Evolutionary conservation across 768 basidiomycete genomes (phyloP).

Genomic region (Psilocybe azurescens): DNA sequence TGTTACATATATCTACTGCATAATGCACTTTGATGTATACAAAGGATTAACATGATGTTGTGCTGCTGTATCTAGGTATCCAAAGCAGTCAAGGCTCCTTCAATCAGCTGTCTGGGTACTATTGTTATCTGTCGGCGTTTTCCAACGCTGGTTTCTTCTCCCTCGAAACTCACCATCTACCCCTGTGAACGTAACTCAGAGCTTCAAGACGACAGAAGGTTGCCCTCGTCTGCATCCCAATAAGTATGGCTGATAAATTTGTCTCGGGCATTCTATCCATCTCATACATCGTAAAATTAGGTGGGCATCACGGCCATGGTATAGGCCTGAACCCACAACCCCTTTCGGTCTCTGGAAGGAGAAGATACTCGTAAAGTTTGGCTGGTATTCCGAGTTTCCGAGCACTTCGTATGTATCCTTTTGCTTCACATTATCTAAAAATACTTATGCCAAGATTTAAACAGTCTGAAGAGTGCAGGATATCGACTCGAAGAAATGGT

Average conservation of each 20-base stretch:
- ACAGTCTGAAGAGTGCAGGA: slow-evolving; percentile 40
- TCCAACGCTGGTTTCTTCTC: slow-evolving; percentile 45
- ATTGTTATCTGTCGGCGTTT: slow-evolving; percentile 31
- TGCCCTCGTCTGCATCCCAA: slow-evolving; percentile 38
- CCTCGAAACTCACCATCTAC: slow-evolving; percentile 33
- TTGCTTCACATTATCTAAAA: not conserved
- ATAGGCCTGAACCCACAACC: slow-evolving; percentile 41
- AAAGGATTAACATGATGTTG: not conserved
- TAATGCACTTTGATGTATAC: not conserved
- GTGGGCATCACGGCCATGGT: slow-evolving; percentile 49
- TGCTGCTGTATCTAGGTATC: slow-evolving; percentile 35
- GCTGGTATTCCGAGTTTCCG: slow-evolving; percentile 43
- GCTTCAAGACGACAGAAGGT: slow-evolving; percentile 24
- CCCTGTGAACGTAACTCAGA: slow-evolving; percentile 28
- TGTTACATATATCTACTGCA: not conserved
- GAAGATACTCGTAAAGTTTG: slow-evolving; percentile 36
- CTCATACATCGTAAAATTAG: slow-evolving; percentile 22
- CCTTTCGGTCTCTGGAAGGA: slow-evolving; percentile 33
- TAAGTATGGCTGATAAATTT: slow-evolving; percentile 25
- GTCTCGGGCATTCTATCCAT: not conserved
- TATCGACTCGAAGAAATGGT: slow-evolving; percentile 51
- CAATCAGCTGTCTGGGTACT: slow-evolving; percentile 26
- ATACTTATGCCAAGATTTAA: not conserved
- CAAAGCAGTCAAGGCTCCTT: slow-evolving; percentile 39
- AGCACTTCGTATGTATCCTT: slow-evolving; percentile 34